Conservation (phyloP, 345 rosid genomes). For the Eucalyptus cloeziana region DNA sequence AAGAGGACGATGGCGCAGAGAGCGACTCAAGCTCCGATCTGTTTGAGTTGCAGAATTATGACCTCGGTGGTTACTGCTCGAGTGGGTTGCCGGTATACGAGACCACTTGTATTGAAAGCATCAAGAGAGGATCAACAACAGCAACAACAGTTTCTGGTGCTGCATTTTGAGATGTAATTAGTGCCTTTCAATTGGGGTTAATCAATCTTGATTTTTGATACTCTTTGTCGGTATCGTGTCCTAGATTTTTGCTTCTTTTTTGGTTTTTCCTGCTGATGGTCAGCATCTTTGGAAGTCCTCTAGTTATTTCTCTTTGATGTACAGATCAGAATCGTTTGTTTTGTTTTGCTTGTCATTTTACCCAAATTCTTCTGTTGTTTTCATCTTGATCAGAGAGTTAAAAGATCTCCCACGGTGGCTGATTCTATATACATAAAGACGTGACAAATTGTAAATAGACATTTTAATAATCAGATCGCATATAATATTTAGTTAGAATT, state of each 20-base stretch:
- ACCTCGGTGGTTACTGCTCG: constrained; percentile 37
- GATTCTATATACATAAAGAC: background rate
- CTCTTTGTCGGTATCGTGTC: background rate
- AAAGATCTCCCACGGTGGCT: background rate
- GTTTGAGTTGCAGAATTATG: constrained; percentile 80
- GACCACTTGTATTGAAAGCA: constrained; percentile 62
- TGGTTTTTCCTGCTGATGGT: background rate
- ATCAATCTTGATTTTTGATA: background rate
- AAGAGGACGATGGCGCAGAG: constrained; percentile 53
- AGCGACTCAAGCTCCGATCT: constrained; percentile 97
- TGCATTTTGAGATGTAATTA: background rate
- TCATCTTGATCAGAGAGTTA: background rate
- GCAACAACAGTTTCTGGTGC: constrained; percentile 18
- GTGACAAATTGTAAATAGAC: background rate
- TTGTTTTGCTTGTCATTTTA: background rate
- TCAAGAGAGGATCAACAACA: constrained; percentile 51
- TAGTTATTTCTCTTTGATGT: background rate
- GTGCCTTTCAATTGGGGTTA: background rate
- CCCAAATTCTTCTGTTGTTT: background rate
- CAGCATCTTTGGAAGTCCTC: background rate
- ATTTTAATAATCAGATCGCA: background rate
- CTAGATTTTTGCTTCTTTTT: background rate
- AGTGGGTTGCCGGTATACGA: constrained; percentile 85
- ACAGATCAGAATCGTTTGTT: background rate
- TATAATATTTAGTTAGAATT: background rate